Evolutionary conservation across 2,329 filamentous ascomycete species (phyloP).

Genomic region (Ascochyta fabae): DNA sequence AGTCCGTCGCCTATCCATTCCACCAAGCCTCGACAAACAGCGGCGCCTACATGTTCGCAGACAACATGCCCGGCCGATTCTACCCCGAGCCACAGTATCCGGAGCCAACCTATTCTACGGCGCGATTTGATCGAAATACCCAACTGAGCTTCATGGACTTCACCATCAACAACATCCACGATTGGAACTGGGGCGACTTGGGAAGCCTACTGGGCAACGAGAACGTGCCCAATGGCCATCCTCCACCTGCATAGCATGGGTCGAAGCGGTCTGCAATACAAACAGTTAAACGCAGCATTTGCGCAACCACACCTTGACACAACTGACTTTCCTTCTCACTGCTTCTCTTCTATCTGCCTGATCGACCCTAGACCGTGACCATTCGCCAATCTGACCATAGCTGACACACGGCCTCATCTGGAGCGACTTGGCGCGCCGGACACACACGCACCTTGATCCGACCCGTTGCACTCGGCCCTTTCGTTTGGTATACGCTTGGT

Average conservation of each 20-base stretch:
- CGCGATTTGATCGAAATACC: slow-evolving; percentile 35
- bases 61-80: slow-evolving; percentile 30
- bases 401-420: not conserved
- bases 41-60: slow-evolving; percentile 41
- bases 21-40: slow-evolving; percentile 33
- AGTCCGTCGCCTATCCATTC: slow-evolving; percentile 26
- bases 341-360: too few species aligned
- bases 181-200: slow-evolving; percentile 47
- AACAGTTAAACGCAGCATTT: not conserved
- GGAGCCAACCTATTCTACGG: slow-evolving; percentile 21
- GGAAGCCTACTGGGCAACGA: slow-evolving; percentile 36
- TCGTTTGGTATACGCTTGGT: not conserved
- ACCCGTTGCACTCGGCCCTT: not conserved
- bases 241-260: slow-evolving; percentile 6
- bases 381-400: not conserved
- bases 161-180: slow-evolving; percentile 43
- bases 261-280: not conserved
- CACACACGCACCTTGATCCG: not conserved
- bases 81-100: slow-evolving; percentile 31
- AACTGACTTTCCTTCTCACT: too few species aligned
- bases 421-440: not conserved
- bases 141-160: slow-evolving; percentile 48
- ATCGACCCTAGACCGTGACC: not conserved
- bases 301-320: not conserved
- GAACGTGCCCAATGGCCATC: slow-evolving; percentile 19